These are phyloP conservation scores for Coemansia sp. DNA, from an alignment of 192 early-diverging fungal species.

Conservation along the genomic window DNA sequence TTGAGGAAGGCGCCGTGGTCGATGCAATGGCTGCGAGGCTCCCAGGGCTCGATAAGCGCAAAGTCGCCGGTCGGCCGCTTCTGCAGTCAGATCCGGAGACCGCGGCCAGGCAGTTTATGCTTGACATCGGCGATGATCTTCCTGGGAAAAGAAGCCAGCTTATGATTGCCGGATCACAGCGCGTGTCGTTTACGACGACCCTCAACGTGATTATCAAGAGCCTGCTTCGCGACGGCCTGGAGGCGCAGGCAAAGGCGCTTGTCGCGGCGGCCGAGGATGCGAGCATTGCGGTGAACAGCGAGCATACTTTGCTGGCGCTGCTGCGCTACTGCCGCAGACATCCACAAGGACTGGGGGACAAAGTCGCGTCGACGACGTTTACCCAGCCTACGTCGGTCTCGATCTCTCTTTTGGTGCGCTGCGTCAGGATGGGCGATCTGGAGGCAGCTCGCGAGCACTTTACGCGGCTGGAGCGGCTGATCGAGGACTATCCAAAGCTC, in stretches of 20 bases:
- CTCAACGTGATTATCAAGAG: slow-evolving; percentile 19
- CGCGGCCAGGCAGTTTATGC: not conserved
- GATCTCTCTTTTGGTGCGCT: slow-evolving; percentile 13
- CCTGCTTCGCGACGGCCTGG: slow-evolving; percentile 19
- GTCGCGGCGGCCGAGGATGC: slow-evolving; percentile 15
- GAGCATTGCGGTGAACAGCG: slow-evolving; percentile 3
- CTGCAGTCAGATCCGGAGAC: slow-evolving; percentile 7
- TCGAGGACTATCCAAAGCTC: slow-evolving; percentile 15
- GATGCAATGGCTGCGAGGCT: slow-evolving; percentile 36
- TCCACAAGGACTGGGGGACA: not conserved
- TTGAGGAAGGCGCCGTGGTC: slow-evolving; percentile 28
- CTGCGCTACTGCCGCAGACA: slow-evolving; percentile 1
- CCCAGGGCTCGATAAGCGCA: slow-evolving; percentile 16
- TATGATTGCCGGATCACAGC: slow-evolving; percentile 9
- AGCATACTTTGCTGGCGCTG: slow-evolving; percentile 18
- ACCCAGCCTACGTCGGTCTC: slow-evolving; percentile 13
- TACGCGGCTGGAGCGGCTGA: slow-evolving; percentile 19
- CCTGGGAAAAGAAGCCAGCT: not conserved
- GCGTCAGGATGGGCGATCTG: slow-evolving; percentile 10
- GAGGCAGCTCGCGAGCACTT: slow-evolving; percentile 12
- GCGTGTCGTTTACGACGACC: slow-evolving; percentile 19
- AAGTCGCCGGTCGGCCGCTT: slow-evolving; percentile 22
- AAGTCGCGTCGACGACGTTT: not conserved
- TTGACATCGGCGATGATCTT: not conserved
- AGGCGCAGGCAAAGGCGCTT: slow-evolving; percentile 20